These are phyloP conservation scores for Aspergillus wentii DNA, from an alignment of 495 filamentous ascomycete species.

Conservation along the genomic window DNA sequence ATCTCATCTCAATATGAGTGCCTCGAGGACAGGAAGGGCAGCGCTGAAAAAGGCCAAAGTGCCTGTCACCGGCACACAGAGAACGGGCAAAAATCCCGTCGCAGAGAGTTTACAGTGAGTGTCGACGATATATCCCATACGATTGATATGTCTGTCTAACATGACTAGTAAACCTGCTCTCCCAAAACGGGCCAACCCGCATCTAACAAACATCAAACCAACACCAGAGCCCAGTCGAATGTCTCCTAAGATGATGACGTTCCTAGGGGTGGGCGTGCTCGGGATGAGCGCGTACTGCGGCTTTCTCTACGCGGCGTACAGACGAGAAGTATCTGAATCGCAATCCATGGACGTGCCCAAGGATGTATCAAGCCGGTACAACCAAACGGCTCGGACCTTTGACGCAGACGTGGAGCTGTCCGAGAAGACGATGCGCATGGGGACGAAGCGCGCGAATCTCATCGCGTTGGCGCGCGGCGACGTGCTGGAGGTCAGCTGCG, in stretches of 20 bases:
- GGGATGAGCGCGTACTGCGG: slow-evolving; percentile 46
- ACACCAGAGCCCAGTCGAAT: slow-evolving; percentile 19
- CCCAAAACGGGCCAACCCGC: slow-evolving; percentile 19
- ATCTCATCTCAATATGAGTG: slow-evolving; percentile 14
- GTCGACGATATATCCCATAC: not conserved
- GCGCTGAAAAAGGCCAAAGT: slow-evolving; percentile 16
- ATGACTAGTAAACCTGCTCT: slow-evolving; percentile 4
- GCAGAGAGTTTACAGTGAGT: not conserved
- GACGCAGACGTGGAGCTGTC: slow-evolving; percentile 60
- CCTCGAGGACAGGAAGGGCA: slow-evolving; percentile 14
- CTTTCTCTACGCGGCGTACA: slow-evolving; percentile 47
- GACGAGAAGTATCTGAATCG: slow-evolving; percentile 28
- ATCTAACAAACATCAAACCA: slow-evolving; percentile 10
- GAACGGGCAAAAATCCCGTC: slow-evolving; percentile 3
- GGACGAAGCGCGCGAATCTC: slow-evolving; percentile 55
- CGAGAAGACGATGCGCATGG: slow-evolving; percentile 64
- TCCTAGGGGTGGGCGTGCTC: slow-evolving; percentile 42
- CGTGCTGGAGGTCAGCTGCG: slow-evolving; percentile 84
- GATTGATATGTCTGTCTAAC: not conserved
- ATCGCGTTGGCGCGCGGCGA: slow-evolving; percentile 62
- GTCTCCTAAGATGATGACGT: slow-evolving; percentile 30
- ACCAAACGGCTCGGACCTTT: slow-evolving; percentile 53
- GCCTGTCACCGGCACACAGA: slow-evolving; percentile 6
- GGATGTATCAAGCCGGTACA: slow-evolving; percentile 54
- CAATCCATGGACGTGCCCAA: slow-evolving; percentile 34